A percentile compares a stretch with the other conserved stretches of the same genome.
phyloP scores from a whole-genome alignment of 257 asterid species.

The Henckelia pumila region DNA sequence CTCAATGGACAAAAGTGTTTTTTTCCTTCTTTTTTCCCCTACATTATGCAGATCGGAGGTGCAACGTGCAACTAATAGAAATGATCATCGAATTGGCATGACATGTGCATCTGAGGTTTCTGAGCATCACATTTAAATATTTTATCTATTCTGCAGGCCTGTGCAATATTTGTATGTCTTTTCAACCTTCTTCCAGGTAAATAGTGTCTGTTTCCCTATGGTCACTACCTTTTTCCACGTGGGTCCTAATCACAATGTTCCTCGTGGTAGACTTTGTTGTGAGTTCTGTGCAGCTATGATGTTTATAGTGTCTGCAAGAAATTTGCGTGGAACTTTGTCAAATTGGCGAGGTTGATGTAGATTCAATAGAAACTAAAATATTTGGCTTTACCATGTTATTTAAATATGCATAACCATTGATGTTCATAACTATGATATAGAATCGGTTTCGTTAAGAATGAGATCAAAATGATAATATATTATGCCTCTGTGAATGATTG shows the following conservation, averaged over 20 bases:
- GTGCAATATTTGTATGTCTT: constrained; percentile 43
- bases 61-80: no score
- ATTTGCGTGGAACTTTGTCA: constrained; percentile 16
- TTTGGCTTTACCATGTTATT: constrained; percentile 11
- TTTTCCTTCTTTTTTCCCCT: no score
- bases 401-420: not conserved
- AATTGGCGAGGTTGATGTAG: constrained; percentile 7
- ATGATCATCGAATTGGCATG: not conserved
- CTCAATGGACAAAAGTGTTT: no score
- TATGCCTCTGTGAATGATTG: constrained; percentile 14
- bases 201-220: constrained; percentile 19
- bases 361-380: constrained; percentile 12
- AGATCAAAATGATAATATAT: constrained; percentile 5
- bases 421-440: constrained; percentile 7
- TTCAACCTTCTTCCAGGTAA: constrained; percentile 63
- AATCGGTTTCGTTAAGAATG: constrained; percentile 7
- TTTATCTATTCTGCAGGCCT: constrained; percentile 44
- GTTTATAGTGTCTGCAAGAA: constrained; percentile 19
- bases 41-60: no score
- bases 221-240: not conserved
- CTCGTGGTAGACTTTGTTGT: constrained; percentile 8
- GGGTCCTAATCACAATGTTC: constrained; percentile 3
- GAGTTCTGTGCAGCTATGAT: constrained; percentile 16
- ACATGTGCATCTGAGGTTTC: constrained; percentile 11
- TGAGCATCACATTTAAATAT: constrained; percentile 10